These are phyloP conservation scores for Porcisia hertigi DNA, from an alignment of 208 protist species.

Conservation along the genomic window DNA sequence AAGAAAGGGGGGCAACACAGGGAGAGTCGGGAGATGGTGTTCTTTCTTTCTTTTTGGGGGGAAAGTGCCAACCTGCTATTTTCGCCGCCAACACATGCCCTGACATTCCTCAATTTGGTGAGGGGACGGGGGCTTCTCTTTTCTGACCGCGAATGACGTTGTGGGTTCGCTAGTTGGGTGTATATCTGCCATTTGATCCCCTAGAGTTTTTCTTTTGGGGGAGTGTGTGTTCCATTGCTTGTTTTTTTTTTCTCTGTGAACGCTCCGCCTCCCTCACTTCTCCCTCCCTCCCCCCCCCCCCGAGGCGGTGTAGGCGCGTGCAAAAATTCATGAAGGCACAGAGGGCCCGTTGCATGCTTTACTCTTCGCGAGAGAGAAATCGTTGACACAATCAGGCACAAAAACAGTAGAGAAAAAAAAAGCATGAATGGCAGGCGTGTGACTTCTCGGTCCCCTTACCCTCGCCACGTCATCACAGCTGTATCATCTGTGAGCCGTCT, in stretches of 20 bases:
- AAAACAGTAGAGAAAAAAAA: background rate
- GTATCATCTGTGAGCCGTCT: background rate
- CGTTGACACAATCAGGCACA: background rate
- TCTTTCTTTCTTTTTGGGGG: constrained; percentile 12
- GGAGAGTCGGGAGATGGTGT: background rate
- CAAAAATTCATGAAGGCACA: background rate
- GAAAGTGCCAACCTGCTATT: background rate
- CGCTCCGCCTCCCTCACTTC: too few species aligned
- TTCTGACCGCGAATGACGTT: background rate
- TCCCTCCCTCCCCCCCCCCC: background rate
- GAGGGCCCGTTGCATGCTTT: background rate
- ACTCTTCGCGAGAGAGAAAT: background rate
- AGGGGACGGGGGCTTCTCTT: background rate
- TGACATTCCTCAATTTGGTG: too few species aligned
- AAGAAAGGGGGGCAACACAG: background rate
- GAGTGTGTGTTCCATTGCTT: background rate
- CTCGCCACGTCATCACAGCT: background rate
- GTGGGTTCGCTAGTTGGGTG: background rate
- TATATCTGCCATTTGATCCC: background rate
- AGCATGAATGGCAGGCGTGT: background rate
- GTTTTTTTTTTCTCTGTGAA: background rate
- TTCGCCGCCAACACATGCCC: background rate
- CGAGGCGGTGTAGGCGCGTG: background rate
- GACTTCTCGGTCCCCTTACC: background rate
- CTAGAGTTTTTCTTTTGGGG: background rate